phyloP scores from a whole-genome alignment of 805 yeast genomes.

The Lachancea dasiensis region DNA sequence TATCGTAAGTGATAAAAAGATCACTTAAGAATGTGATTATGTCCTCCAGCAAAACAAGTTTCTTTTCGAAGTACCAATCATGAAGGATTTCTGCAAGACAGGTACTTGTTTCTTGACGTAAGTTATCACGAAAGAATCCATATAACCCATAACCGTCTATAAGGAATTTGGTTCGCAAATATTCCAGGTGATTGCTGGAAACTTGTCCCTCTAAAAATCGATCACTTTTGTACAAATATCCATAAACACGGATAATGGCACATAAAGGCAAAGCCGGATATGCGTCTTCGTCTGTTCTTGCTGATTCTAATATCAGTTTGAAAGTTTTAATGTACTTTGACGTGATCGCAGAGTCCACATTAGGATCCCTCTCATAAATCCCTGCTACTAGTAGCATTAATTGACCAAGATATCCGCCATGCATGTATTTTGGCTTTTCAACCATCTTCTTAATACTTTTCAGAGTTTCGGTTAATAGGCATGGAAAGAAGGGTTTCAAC shows the following conservation, averaged over 20 bases:
- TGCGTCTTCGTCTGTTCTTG: conserved; percentile 18
- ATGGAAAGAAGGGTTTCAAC: conserved; percentile 32
- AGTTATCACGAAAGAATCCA: conserved; percentile 26
- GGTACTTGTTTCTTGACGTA: conserved; percentile 30
- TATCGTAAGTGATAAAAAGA: conserved; percentile 14
- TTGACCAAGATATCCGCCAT: conserved; percentile 27
- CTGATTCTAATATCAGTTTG: conserved; percentile 19
- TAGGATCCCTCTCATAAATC: conserved; percentile 14
- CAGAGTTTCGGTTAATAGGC: conserved; percentile 26
- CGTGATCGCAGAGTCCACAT: conserved; percentile 10
- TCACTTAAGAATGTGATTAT: conserved; percentile 20
- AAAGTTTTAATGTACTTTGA: conserved; percentile 25
- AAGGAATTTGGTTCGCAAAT: conserved; percentile 19
- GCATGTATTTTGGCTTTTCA: conserved; percentile 29
- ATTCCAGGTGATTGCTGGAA: conserved; percentile 12
- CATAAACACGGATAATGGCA: conserved; percentile 24
- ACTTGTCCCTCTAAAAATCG: conserved; percentile 21
- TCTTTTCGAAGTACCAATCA: conserved; percentile 14
- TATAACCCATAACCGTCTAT: conserved; percentile 24
- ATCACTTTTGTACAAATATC: conserved; percentile 17
- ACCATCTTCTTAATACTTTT: conserved; percentile 33
- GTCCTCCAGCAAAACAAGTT: conserved; percentile 17
- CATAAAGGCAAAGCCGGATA: conserved; percentile 26
- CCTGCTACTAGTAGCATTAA: conserved; percentile 21
- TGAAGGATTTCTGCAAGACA: conserved; percentile 34